Conservation (phyloP, 2,329 filamentous ascomycete genomes). For the Curvularia sp. region DNA sequence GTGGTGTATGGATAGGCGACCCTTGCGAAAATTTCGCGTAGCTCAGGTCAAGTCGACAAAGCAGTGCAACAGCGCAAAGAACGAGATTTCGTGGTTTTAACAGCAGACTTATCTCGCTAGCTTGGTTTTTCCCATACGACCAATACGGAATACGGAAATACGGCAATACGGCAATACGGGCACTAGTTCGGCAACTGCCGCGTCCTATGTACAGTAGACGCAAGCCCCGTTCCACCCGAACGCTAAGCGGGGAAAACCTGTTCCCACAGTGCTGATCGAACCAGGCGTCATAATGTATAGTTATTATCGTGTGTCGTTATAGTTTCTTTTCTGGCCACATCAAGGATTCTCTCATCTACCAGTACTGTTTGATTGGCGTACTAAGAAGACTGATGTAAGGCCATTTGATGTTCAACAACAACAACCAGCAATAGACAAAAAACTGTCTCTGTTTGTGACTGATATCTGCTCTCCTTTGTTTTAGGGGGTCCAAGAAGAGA, state of each 20-base stretch:
- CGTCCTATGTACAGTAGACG: not conserved
- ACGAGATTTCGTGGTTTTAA: not conserved
- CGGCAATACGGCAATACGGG: no score
- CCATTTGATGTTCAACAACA: no score
- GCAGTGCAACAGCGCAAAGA: not conserved
- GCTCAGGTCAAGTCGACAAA: not conserved
- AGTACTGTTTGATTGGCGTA: no score
- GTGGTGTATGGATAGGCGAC: not conserved
- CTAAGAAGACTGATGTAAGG: no score
- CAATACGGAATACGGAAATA: not conserved
- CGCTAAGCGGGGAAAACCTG: not conserved
- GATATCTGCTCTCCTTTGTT: no score
- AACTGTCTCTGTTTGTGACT: no score
- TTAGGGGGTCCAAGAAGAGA: no score
- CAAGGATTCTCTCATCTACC: no score
- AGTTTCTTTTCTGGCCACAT: no score
- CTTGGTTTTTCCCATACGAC: not conserved
- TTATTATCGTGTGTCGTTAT: no score
- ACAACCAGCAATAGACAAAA: no score
- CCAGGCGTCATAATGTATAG: not conserved
- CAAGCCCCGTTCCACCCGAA: not conserved
- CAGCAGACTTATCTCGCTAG: not conserved
- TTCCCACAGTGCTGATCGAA: not conserved
- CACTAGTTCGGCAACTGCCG: not conserved
- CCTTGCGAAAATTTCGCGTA: not conserved